Conservation (phyloP, 352 stramenopile genomes). For the Phytopythium helicoides region DNA sequence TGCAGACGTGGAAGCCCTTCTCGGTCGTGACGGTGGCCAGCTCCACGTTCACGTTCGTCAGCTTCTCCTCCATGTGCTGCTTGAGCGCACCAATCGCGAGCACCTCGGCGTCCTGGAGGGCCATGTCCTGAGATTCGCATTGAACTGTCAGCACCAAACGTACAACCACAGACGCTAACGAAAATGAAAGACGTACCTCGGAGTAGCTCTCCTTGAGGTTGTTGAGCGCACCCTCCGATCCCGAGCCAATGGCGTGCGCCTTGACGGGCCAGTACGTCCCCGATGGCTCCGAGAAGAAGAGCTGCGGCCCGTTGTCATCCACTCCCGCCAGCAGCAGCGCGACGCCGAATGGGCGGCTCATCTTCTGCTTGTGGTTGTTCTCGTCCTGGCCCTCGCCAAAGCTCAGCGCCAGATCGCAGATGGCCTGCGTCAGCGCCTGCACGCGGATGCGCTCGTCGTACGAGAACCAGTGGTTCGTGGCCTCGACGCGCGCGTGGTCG, state of each 20-base stretch:
- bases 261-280: conserved; percentile 99
- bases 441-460: conserved; percentile 98
- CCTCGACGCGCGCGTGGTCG: conserved; percentile 98
- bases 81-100: conserved; percentile 96
- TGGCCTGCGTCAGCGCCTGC: conserved; percentile 96
- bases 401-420: conserved; percentile 98
- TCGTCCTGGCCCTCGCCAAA: conserved; percentile 92
- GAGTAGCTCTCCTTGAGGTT: conserved; percentile 99
- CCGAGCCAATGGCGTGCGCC: conserved; percentile 98
- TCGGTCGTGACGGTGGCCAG: conserved; percentile 94
- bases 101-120: conserved; percentile 95
- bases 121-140: conserved; percentile 92
- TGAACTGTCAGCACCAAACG: conserved; percentile 18
- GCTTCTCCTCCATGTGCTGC: conserved; percentile 99
- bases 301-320: conserved; percentile 92
- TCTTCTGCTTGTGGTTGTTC: conserved; percentile 97
- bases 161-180: too few relatives aligned
- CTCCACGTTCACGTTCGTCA: conserved; percentile 98
- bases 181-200: conserved; percentile 29
- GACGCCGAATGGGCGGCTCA: conserved; percentile 98
- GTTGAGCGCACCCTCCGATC: conserved; percentile 96
- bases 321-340: conserved; percentile 97
- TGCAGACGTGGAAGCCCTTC: conserved; percentile 96
- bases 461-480: conserved; percentile 98
- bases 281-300: conserved; percentile 97